Evolutionary conservation across 2,329 filamentous ascomycete genomes (phyloP).

Genomic region (Colletotrichum scovillei): DNA sequence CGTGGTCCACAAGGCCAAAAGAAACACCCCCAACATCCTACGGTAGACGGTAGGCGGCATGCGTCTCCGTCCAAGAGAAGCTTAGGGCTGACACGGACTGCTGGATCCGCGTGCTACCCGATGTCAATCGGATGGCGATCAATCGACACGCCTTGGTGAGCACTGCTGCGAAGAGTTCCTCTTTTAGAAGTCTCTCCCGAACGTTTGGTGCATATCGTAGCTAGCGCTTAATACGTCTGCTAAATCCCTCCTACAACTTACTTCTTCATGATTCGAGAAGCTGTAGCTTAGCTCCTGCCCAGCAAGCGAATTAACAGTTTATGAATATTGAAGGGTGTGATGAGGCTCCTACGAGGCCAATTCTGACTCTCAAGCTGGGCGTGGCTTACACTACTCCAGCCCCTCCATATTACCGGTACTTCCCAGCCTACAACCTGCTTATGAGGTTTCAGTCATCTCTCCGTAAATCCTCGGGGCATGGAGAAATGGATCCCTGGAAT

Average conservation of each 20-base stretch:
- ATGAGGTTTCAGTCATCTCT: background rate
- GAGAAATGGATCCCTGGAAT: background rate
- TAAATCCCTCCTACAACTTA: background rate
- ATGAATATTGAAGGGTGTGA: background rate
- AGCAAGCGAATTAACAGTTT: background rate
- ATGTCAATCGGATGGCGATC: slow-evolving; percentile 25
- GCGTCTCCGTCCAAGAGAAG: slow-evolving; percentile 17
- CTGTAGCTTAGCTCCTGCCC: background rate
- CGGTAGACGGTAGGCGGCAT: background rate
- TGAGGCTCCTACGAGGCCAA: background rate
- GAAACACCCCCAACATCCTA: background rate
- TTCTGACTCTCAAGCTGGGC: background rate
- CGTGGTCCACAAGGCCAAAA: background rate
- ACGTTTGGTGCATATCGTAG: background rate
- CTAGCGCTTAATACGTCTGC: background rate
- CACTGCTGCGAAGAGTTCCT: slow-evolving; percentile 3
- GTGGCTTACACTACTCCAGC: background rate
- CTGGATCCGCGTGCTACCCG: slow-evolving; percentile 7
- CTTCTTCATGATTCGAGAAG: background rate
- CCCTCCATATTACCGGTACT: background rate
- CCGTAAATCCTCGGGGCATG: background rate
- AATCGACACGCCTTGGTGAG: slow-evolving; percentile 9
- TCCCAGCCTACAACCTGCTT: background rate
- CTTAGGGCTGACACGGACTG: slow-evolving; percentile 28
- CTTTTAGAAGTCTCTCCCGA: slow-evolving; percentile 8